Evolutionary conservation across 768 basidiomycete genomes (phyloP).

Genomic region (Amanita subjunquillea): DNA sequence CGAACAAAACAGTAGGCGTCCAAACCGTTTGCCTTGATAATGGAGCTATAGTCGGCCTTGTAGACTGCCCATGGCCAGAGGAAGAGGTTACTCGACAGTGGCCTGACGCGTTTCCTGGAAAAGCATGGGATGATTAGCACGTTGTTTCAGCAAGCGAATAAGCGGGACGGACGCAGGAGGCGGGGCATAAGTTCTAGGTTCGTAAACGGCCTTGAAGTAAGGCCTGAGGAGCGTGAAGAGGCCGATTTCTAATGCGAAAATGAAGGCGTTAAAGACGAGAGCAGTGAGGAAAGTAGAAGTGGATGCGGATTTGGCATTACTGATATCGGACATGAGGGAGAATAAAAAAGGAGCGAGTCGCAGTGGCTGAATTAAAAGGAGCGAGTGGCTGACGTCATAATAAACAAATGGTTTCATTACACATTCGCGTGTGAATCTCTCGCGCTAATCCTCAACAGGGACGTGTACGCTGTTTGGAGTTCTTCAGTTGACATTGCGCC

Average conservation of each 20-base stretch:
- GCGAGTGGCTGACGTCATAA: background rate
- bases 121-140: background rate
- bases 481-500: too few species aligned
- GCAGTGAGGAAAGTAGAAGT: conserved; percentile 78
- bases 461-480: conserved; percentile 62
- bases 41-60: conserved; percentile 48
- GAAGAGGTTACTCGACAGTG: conserved; percentile 40
- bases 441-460: conserved; percentile 74
- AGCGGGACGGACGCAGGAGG: conserved; percentile 26
- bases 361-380: background rate
- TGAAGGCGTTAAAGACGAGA: conserved; percentile 68
- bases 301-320: conserved; percentile 46
- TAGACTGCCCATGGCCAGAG: conserved; percentile 61
- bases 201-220: conserved; percentile 83
- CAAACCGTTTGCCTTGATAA: conserved; percentile 64
- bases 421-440: conserved; percentile 3
- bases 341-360: background rate
- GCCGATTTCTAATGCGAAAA: conserved; percentile 61
- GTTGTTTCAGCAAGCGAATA: background rate
- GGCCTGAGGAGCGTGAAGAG: conserved; percentile 78
- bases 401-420: too few species aligned
- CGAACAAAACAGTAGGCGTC: conserved; percentile 94
- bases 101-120: conserved; percentile 45
- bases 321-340: conserved; percentile 25
- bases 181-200: conserved; percentile 68